Base-by-base conservation (phyloP, 192 early-diverging fungal genomes). In the Spizellomyces sp. region DNA sequence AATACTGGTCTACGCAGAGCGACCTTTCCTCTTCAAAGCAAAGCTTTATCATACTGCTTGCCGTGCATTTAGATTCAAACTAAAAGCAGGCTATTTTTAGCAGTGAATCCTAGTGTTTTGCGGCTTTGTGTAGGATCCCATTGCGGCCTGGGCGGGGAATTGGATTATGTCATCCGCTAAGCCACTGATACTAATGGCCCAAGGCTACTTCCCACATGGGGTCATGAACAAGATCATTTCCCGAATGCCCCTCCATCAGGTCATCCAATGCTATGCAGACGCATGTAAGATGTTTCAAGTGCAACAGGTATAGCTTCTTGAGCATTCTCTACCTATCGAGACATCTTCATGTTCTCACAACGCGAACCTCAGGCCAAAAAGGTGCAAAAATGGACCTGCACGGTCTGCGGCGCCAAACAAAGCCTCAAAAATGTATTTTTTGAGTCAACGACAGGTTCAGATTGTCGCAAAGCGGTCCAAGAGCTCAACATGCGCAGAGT, bases 231-330 rank as follows among this genome's bases (percentile, higher is more conserved):
- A 36, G 27, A 36, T 36, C 27, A 36, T 2, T 54, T 19, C 2
- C 12, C 50, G 17, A 54, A 61, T 61, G 59, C 59, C 59, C 4
- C 14, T 14, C 9, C 9, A 36, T 41, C 59, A 61, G 42, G 36
- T 61, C 17, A 19, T 61, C 59, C 59, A 61, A 41, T 61, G 59
- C 36, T 61, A 61, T 42, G 17, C 59, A 15, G 59, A 61, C 15
- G n/a, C 15, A 17, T 61, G 59, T 17, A 17, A 41, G 22, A 14
- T 61, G 17, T 61, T 41, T 61, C 59, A 61, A 61, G 59, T 61
- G 14, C 59, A 61, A 41, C 59, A 61, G 59, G 59, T 61, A 27
- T 41, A 5, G 54, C 54, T 56, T n/a, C 22, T 56, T 22, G 54
- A 56, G n/a, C 54, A 56, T 6, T 22, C 54, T 22, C 5, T 56